These are phyloP conservation scores for Sugiyamaella japonica DNA, from an alignment of 1,139 yeast genomes.

Conservation along the genomic window DNA sequence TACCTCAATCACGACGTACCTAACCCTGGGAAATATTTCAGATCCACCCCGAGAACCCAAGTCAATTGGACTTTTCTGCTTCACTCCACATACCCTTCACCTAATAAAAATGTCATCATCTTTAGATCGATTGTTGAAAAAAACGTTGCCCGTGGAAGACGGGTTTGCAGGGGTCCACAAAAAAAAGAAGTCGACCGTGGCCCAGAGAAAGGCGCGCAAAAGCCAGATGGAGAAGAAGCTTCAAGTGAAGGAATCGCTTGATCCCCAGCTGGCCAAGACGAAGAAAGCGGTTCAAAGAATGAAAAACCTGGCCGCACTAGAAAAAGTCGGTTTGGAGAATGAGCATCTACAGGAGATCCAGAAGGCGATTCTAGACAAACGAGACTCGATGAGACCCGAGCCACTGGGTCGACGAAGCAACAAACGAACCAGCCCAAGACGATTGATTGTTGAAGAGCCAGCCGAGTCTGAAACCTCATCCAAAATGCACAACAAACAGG, in stretches of 20 bases:
- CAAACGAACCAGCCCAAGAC: conserved; percentile 3
- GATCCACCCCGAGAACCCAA: not conserved
- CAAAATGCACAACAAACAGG: too few species aligned
- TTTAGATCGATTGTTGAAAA: conserved; percentile 27
- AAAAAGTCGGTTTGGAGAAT: conserved; percentile 22
- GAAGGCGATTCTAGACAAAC: conserved; percentile 21
- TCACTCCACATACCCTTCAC: too few species aligned
- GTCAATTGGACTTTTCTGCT: not conserved
- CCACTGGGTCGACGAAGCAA: conserved; percentile 15
- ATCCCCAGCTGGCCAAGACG: conserved; percentile 22
- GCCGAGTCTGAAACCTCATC: conserved; percentile 7
- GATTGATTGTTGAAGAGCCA: conserved; percentile 20
- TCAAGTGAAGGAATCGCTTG: conserved; percentile 23
- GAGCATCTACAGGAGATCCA: conserved; percentile 27
- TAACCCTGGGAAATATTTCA: conserved; percentile 7
- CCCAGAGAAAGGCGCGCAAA: conserved; percentile 18
- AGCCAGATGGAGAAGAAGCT: conserved; percentile 19
- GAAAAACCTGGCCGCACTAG: conserved; percentile 25
- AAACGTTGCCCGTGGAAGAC: conserved; percentile 25
- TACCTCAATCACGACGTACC: not conserved
- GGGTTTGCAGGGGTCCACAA: conserved; percentile 5
- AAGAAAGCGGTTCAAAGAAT: conserved; percentile 16
- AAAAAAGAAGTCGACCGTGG: conserved; percentile 16
- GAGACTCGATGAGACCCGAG: conserved; percentile 15
- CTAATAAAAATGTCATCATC: conserved; percentile 18